Conservation (phyloP, 1,284 basidiomycete genomes). For the Irpex sp. region DNA sequence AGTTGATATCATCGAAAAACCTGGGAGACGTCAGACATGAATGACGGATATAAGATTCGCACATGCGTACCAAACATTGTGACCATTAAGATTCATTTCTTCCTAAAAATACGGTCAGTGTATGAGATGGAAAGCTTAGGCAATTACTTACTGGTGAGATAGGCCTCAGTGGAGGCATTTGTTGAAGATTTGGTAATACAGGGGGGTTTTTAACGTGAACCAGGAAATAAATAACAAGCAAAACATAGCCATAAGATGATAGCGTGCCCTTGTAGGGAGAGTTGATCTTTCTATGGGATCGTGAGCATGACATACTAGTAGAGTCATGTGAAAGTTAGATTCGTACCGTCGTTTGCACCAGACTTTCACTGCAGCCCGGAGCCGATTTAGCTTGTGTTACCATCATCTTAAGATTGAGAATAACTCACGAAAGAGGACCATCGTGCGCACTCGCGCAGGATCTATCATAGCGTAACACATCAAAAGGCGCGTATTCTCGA, state of each 20-base stretch:
- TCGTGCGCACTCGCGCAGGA: slow-evolving; percentile 87
- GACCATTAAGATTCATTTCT: slow-evolving; percentile 80
- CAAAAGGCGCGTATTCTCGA: slow-evolving; percentile 95
- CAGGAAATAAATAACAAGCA: slow-evolving; percentile 96
- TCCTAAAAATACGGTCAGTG: slow-evolving; percentile 48
- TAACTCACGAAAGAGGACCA: slow-evolving; percentile 91
- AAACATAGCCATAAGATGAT: slow-evolving; percentile 96
- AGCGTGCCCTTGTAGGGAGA: slow-evolving; percentile 96
- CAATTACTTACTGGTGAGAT: slow-evolving; percentile 56
- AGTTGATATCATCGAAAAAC: slow-evolving; percentile 98
- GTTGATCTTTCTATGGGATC: slow-evolving; percentile 81
- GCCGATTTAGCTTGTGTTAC: background rate
- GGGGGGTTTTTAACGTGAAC: slow-evolving; percentile 96
- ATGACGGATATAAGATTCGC: background rate
- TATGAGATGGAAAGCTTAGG: slow-evolving; percentile 6
- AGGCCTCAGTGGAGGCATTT: slow-evolving; percentile 82
- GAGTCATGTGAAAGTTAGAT: background rate
- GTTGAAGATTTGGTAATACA: slow-evolving; percentile 88
- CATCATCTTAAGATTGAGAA: background rate
- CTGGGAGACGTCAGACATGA: slow-evolving; percentile 31
- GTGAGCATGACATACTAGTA: background rate
- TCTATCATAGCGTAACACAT: slow-evolving; percentile 98
- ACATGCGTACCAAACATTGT: slow-evolving; percentile 73
- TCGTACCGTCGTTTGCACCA: slow-evolving; percentile 92
- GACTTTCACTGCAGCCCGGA: slow-evolving; percentile 76